These are phyloP conservation scores for Leccinum disarticulatum DNA, from an alignment of 768 basidiomycete species.

Conservation along the genomic window DNA sequence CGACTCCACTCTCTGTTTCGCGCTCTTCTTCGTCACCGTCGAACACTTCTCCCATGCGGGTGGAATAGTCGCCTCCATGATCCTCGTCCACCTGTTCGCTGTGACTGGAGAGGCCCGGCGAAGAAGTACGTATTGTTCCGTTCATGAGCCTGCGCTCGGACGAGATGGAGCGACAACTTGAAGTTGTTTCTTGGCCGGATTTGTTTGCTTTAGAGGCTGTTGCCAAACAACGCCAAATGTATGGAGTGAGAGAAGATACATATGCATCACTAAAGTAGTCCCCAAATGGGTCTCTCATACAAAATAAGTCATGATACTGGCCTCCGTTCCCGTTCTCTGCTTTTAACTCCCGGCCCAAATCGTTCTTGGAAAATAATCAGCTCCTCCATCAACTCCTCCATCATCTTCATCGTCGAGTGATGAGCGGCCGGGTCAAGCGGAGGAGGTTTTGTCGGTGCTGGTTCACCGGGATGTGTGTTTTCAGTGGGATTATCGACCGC, in stretches of 20 bases:
- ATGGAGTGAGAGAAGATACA: constrained; percentile 7
- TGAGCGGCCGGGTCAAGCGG: constrained; percentile 17
- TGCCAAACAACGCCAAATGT: constrained; percentile 31
- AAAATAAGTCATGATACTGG: constrained; percentile 32
- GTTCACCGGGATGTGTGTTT: constrained; percentile 14
- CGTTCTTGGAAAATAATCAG: constrained; percentile 85
- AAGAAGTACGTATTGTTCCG: constrained; percentile 5
- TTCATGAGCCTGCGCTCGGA: constrained; percentile 9
- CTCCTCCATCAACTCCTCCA: constrained; percentile 92
- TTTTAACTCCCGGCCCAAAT: constrained; percentile 62
- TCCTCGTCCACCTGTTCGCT: constrained; percentile 25
- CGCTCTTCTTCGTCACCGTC: constrained; percentile 45
- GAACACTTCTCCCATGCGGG: constrained; percentile 28
- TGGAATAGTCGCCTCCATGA: constrained; percentile 26
- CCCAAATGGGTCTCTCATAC: constrained; percentile 4
- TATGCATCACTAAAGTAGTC: constrained; percentile 6
- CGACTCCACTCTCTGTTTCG: constrained; percentile 46
- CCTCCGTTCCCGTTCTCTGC: constrained; percentile 53
- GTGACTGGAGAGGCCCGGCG: constrained; percentile 16
- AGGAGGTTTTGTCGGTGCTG: constrained; percentile 5
- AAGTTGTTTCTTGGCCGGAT: not conserved
- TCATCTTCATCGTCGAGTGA: constrained; percentile 67
- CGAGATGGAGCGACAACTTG: too few relatives aligned
- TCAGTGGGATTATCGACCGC: constrained; percentile 28
- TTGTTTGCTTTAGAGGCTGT: constrained; percentile 28